A percentile compares a stretch with the other conserved stretches of the same genome.
Evolutionary conservation across 2,329 filamentous ascomycete genomes (phyloP).

Genomic region (Epichloe sibirici): DNA sequence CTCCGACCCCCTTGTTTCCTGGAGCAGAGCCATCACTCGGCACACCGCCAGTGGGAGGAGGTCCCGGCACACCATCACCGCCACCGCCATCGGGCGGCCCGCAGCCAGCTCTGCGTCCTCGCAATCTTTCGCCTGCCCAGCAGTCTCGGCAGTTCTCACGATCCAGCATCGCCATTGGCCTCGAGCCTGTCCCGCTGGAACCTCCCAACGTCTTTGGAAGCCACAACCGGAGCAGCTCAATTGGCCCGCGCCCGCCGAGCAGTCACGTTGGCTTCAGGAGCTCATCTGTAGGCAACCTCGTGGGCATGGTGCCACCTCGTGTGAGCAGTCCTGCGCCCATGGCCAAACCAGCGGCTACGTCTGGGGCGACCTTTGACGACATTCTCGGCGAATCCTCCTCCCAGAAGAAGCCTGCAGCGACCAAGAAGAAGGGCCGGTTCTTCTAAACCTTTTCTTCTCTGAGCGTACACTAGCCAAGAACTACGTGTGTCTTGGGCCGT

Average conservation of each 20-base stretch:
- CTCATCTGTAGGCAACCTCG: constrained; percentile 24
- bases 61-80: constrained; percentile 17
- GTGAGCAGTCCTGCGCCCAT: constrained; percentile 9
- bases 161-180: constrained; percentile 30
- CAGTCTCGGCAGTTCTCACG: constrained; percentile 23
- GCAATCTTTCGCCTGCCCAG: constrained; percentile 25
- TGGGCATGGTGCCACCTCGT: constrained; percentile 11
- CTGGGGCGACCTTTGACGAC: constrained; percentile 35
- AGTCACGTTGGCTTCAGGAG: constrained; percentile 21
- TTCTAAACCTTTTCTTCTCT: constrained; percentile 15
- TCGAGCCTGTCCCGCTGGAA: constrained; percentile 30
- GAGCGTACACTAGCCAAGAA: not conserved
- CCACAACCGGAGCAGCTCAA: constrained; percentile 24
- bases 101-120: constrained; percentile 21
- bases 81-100: constrained; percentile 14
- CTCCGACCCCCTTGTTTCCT: constrained; percentile 25
- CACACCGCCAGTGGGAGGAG: constrained; percentile 9
- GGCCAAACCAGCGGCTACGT: constrained; percentile 12
- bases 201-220: constrained; percentile 16
- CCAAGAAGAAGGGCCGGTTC: constrained; percentile 30
- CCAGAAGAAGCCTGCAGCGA: constrained; percentile 17
- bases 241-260: constrained; percentile 21
- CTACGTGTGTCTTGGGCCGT: not conserved
- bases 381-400: constrained; percentile 25
- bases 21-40: constrained; percentile 16